Percentiles rank a stretch among this genome's conserved stretches.
phyloP scores from a whole-genome alignment of 2,329 filamentous ascomycete genomes.

The Claviceps humidiphila region DNA sequence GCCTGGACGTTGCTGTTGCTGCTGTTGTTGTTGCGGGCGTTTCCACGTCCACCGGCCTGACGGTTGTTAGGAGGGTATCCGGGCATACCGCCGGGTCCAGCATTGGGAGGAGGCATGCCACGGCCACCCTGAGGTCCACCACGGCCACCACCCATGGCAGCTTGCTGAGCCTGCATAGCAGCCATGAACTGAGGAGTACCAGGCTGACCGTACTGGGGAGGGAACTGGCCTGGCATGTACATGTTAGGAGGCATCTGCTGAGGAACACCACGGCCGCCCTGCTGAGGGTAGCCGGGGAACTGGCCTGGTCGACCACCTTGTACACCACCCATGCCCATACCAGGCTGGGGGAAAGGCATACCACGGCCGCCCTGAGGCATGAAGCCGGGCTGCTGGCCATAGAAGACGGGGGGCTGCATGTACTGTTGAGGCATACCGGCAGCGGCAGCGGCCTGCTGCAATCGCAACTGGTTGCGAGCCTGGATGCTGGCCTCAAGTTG shows the following conservation, averaged over 20 bases:
- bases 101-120: conserved; percentile 60
- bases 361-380: conserved; percentile 51
- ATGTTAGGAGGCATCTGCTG: conserved; percentile 81
- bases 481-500: conserved; percentile 99
- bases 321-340: conserved; percentile 54
- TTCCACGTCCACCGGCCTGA: conserved; percentile 36
- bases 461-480: conserved; percentile 93
- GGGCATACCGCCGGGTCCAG: conserved; percentile 33
- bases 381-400: conserved; percentile 66
- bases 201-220: conserved; percentile 67
- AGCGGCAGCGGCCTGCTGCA: conserved; percentile 91
- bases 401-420: conserved; percentile 88
- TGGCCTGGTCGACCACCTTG: conserved; percentile 76
- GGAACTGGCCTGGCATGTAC: conserved; percentile 73
- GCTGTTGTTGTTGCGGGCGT: conserved; percentile 13
- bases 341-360: conserved; percentile 52
- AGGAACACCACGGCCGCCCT: conserved; percentile 75
- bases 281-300: conserved; percentile 75
- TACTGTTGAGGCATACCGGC: conserved; percentile 78
- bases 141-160: conserved; percentile 45
- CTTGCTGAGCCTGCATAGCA: conserved; percentile 64
- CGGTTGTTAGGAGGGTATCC: conserved; percentile 45
- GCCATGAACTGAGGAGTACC: conserved; percentile 68
- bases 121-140: conserved; percentile 54
- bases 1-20: conserved; percentile 14